Evolutionary conservation across 2,329 filamentous ascomycete species (phyloP), one percentile per base, ranked within the genome.

Genomic region (Mycosphaerelloides madeirae): DNA sequence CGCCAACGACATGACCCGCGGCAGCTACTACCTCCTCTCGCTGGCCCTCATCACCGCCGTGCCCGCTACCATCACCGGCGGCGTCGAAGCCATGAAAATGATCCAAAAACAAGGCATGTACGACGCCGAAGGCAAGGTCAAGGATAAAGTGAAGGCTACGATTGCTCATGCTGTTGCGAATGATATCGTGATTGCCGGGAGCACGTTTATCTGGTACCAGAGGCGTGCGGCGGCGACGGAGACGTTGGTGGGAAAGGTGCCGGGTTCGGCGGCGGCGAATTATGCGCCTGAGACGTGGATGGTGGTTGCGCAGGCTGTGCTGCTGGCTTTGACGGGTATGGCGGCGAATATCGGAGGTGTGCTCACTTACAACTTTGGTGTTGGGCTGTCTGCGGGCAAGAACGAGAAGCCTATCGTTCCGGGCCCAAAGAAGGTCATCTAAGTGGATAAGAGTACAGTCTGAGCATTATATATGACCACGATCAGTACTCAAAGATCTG

Each of bases 301-400:
- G 48, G 58, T 72, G 1, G 31, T 64, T 13, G 50, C 69, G 1
- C 69, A 68, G 50, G 57, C 59, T 15, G 41, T 64, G 12, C 46
- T 70, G 13, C 61, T 64, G 5, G 52, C 61, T 3, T 48, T 65
- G 31, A 62, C 66, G 3, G 44, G 70, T 31, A 67, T 68, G 45
- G 63, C 62, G 3, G 69, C 69, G 11, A 69, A 68, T 45, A 58
- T 73, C 3, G 71, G 71, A 2, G 71, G 69, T 0, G 57, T 56
- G 7, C 48, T 74, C 48, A 68, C 70, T 4, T 74, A 74, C 52
- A 59, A 67, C 22, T 68, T 69, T 46, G 71, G 71, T 0, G 68
- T 74, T 55, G 71, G 71, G 1, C 64, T 73, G 22, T 6, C 22
- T 9, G 9, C 9, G 5, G 22, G 22, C 22, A 25, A 25, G 9